Percentiles rank a stretch among this genome's conserved stretches.
These are phyloP conservation scores for Tilletia walkeri DNA, from an alignment of 1,284 basidiomycete species.

Conservation along the genomic window DNA sequence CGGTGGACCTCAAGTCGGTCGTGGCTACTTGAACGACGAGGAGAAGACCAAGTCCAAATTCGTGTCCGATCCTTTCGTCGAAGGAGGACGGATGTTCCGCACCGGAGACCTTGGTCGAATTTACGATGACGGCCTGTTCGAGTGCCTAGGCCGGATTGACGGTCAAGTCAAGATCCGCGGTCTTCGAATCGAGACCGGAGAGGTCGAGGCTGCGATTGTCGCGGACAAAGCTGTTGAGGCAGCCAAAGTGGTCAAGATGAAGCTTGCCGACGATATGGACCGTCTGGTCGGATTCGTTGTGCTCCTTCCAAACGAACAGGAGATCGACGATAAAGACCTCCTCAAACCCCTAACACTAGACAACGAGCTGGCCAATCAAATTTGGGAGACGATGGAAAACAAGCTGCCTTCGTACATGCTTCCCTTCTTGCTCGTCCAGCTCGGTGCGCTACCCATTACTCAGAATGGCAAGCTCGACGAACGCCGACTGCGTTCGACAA, in stretches of 20 bases:
- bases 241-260: slow-evolving; percentile 6
- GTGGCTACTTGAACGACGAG: slow-evolving; percentile 1
- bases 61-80: not conserved
- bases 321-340: not conserved
- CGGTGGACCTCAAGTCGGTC: slow-evolving; percentile 3
- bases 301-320: not conserved
- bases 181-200: slow-evolving; percentile 11
- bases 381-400: not conserved
- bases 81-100: slow-evolving; percentile 8
- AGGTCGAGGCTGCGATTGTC: slow-evolving; percentile 1
- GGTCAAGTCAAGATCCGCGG: slow-evolving; percentile 9
- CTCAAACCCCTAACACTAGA: not conserved
- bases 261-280: not conserved
- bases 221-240: not conserved
- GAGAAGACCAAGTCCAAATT: not conserved
- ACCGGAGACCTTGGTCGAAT: slow-evolving; percentile 2
- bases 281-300: not conserved
- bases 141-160: not conserved
- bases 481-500: not conserved
- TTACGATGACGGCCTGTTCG: not conserved
- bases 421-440: not conserved
- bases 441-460: not conserved
- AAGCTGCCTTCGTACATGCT: not conserved
- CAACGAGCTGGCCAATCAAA: not conserved
- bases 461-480: slow-evolving; percentile 8